Base-by-base conservation (phyloP, 257 asterid genomes). In the Lithospermum erythrorhizon region DNA sequence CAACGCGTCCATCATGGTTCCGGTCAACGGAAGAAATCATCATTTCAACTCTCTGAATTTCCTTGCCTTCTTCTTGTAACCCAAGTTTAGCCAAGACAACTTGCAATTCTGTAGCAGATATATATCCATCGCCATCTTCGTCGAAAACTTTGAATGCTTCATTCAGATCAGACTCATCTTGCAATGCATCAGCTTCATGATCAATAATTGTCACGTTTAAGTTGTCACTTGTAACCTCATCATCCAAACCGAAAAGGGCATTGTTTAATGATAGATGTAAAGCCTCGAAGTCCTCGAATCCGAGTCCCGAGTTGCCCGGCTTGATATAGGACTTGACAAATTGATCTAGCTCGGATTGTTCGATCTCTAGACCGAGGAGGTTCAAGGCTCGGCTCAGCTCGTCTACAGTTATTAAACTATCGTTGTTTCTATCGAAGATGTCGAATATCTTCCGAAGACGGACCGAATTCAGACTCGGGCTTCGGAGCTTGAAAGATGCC, bases 61-160 rank as follows among this genome's bases (percentile, higher is more conserved):
- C 94, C 1, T 48, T 15, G 0, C 85, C 83, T 56, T 84, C 90
- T 23, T 75, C 90, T 63, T 64, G 76, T 65, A 87, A 68, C 18
- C 95, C 95, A 2, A 87, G 62, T 66, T 87, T 87, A 6, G 68
- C 81, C 16, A 87, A 15, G 9, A 87, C 95, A 13, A 29, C 71
- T 64, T 87, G 90, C 61, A 85, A 69, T 64, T 85, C 94, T 66
- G 55, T 72, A 6, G 90, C 94, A 1, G 87, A 82, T 67, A 87
- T 87, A 72, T 67, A 87, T 0, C 94, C 95, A 22, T 87, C 94
- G 10, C 95, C 87, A 21, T 87, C 83, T 61, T 78, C 90, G 13
- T 87, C 95, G 53, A 87, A 87, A 25, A 87, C 95, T 78, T 84
- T 82, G 65, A 87, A 87, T 3, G 95, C 95, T 72, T 87, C 95